phyloP scores from a whole-genome alignment of 192 early-diverging fungal genomes.

The Linnemannia schmuckeri region DNA sequence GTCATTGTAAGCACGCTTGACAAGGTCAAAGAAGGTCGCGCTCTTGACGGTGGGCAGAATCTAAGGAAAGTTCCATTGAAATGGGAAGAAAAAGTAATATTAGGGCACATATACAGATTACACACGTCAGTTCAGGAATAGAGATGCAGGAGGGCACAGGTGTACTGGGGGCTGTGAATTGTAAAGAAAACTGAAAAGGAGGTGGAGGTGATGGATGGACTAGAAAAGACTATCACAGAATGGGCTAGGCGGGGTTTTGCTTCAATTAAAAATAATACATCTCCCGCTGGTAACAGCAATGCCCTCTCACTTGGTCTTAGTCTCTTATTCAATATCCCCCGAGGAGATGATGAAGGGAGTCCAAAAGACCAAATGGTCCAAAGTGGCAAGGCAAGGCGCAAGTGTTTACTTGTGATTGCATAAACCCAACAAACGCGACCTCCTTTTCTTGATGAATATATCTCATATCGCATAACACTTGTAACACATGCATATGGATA shows the following conservation, averaged over 20 bases:
- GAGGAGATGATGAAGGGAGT: background rate
- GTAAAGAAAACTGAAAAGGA: background rate
- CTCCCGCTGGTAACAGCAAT: background rate
- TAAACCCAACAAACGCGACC: slow-evolving; percentile 1
- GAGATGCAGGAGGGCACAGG: background rate
- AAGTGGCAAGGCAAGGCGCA: background rate
- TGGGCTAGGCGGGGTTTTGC: slow-evolving; percentile 9
- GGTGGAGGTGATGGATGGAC: background rate
- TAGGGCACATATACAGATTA: background rate
- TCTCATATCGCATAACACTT: background rate
- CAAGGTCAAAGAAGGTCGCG: slow-evolving; percentile 69
- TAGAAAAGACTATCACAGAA: background rate
- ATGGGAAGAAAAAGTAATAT: background rate
- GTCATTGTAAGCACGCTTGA: slow-evolving; percentile 78
- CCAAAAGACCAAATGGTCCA: slow-evolving; percentile 24
- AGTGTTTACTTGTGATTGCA: background rate
- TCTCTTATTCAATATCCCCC: background rate
- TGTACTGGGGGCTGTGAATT: background rate
- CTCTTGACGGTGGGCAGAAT: slow-evolving; percentile 67
- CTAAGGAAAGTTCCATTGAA: slow-evolving; percentile 41
- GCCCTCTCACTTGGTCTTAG: background rate
- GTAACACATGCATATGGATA: background rate
- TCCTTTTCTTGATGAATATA: background rate
- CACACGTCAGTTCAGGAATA: background rate
- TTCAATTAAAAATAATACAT: slow-evolving; percentile 10